A percentile compares a stretch with the other conserved stretches of the same genome.
phyloP scores from a whole-genome alignment of 345 rosid species.

The Corchorus capsularis region DNA sequence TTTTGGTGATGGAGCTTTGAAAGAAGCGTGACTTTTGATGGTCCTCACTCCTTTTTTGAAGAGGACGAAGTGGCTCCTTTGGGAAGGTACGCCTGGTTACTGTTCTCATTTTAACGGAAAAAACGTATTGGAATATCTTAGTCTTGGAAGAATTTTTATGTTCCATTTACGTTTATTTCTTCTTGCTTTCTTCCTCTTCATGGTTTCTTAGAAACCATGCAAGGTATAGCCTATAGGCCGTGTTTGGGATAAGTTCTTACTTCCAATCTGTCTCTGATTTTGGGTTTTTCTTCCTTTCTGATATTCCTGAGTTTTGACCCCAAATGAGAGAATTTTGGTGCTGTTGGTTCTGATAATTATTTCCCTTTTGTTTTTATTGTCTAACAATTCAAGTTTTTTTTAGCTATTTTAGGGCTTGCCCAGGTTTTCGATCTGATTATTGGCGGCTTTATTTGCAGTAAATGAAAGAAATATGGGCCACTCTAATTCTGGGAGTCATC shows the following conservation, averaged over 20 bases:
- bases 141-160: slow-evolving; percentile 15
- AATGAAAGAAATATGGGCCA: not conserved
- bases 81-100: slow-evolving; percentile 35
- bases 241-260: not conserved
- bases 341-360: not conserved
- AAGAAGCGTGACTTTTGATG: slow-evolving; percentile 49
- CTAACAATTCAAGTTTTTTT: not conserved
- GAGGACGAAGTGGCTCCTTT: slow-evolving; percentile 22
- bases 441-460: not conserved
- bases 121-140: slow-evolving; percentile 18
- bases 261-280: slow-evolving; percentile 13
- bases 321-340: not conserved
- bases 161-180: not conserved
- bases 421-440: not conserved
- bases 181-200: not conserved
- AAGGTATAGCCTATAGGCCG: slow-evolving; percentile 5
- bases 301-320: not conserved
- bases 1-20: slow-evolving; percentile 23
- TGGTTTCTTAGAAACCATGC: slow-evolving; percentile 19
- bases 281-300: not conserved
- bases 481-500: not conserved
- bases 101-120: slow-evolving; percentile 40
- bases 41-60: slow-evolving; percentile 21
- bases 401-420: not conserved
- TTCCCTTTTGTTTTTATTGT: not conserved